Evolutionary conservation across 106 monocot species (phyloP).

Genomic region (Chionographis japonica): DNA sequence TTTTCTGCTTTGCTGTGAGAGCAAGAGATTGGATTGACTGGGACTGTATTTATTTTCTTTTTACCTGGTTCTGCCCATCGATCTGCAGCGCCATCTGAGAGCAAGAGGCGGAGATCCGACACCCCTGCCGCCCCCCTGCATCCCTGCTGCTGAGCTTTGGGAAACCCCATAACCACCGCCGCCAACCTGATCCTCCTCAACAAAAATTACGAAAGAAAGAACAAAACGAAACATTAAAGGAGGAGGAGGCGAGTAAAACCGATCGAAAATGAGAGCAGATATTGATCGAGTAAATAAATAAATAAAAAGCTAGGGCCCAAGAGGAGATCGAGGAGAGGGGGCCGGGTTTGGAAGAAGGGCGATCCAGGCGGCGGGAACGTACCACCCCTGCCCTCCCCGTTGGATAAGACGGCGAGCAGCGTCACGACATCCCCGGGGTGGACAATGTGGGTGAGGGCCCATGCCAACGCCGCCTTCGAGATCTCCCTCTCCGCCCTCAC

Average conservation of each 20-base stretch:
- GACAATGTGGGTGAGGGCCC: slow-evolving; percentile 63
- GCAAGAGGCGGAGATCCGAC: slow-evolving; percentile 39
- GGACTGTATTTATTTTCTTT: too few species aligned
- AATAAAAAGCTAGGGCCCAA: too few species aligned
- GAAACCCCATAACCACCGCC: slow-evolving; percentile 40
- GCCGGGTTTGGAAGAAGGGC: too few species aligned
- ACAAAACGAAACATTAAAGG: not conserved
- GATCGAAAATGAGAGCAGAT: too few species aligned
- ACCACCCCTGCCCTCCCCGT: not conserved
- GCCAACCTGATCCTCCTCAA: slow-evolving; percentile 4
- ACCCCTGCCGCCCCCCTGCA: slow-evolving; percentile 3
- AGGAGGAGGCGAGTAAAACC: not conserved
- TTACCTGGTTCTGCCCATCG: slow-evolving; percentile 30
- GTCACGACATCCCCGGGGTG: slow-evolving; percentile 44
- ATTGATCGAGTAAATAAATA: too few species aligned
- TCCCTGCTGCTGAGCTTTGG: slow-evolving; percentile 27
- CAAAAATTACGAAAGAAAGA: not conserved
- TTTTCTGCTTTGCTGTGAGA: too few species aligned
- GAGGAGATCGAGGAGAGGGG: too few species aligned
- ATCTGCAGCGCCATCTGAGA: slow-evolving; percentile 57
- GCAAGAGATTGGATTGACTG: too few species aligned
- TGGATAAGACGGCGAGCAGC: slow-evolving; percentile 38
- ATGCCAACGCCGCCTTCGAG: slow-evolving; percentile 37
- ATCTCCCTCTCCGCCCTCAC: slow-evolving; percentile 58
- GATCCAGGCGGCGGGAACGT: not conserved